These are phyloP conservation scores for Clarireedia paspali DNA, from an alignment of 2,329 filamentous ascomycete genomes.

Conservation along the genomic window DNA sequence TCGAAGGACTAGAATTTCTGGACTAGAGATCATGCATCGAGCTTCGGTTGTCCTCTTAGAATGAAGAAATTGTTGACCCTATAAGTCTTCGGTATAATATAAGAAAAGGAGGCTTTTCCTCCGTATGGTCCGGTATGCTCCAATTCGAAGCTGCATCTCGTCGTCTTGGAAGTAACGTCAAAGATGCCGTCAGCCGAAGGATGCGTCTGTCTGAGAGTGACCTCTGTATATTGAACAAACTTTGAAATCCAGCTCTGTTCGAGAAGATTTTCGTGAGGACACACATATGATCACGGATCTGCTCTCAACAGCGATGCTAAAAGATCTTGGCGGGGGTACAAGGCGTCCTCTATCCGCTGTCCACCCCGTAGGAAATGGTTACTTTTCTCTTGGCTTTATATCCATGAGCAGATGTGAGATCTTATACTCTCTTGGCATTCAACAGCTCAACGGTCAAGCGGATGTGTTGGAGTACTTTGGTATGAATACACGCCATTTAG, in stretches of 20 bases:
- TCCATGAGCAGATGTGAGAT: conserved; percentile 2
- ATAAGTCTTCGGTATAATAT: not conserved
- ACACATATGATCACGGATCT: not conserved
- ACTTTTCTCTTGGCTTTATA: conserved; percentile 7
- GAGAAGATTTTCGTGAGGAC: too few relatives aligned
- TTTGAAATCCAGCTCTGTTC: too few relatives aligned
- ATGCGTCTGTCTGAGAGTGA: too few relatives aligned
- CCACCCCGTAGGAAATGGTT: not conserved
- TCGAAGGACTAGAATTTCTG: not conserved
- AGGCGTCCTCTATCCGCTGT: conserved; percentile 5
- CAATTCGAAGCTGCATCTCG: too few relatives aligned
- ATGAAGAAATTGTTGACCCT: not conserved
- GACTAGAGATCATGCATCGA: not conserved
- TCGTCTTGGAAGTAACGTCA: not conserved
- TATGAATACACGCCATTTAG: not conserved
- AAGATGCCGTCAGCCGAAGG: not conserved
- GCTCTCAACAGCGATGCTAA: not conserved
- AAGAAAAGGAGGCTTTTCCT: not conserved
- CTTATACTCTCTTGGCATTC: conserved; percentile 4
- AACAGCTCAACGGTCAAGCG: conserved; percentile 7
- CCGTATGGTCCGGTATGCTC: not conserved
- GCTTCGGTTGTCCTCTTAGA: not conserved
- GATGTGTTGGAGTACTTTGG: not conserved
- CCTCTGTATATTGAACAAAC: too few relatives aligned
- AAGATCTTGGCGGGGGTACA: conserved; percentile 3